These are phyloP conservation scores for Creolimax fragrantissima DNA, from an alignment of 78 protist species.

Conservation along the genomic window DNA sequence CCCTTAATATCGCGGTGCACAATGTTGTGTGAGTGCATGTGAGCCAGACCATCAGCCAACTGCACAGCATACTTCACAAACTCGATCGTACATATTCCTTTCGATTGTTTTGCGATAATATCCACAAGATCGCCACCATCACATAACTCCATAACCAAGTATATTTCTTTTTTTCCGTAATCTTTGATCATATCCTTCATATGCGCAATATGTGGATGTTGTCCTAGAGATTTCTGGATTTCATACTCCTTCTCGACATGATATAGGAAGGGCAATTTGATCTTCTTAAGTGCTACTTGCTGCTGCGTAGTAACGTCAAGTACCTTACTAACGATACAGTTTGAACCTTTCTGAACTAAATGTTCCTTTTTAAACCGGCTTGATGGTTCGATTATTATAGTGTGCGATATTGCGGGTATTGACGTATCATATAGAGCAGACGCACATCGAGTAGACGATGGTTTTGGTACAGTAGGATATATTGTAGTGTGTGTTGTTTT, in stretches of 20 bases:
- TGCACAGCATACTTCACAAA: not conserved
- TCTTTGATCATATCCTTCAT: not conserved
- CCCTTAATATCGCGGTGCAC: constrained; percentile 5
- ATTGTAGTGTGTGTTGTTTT: too few relatives aligned
- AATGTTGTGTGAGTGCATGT: not conserved
- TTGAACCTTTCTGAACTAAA: not conserved
- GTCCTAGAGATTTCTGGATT: not conserved
- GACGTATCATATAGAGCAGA: too few relatives aligned
- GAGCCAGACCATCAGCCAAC: not conserved
- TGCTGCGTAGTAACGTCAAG: not conserved
- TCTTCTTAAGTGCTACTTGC: not conserved
- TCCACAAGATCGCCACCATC: not conserved
- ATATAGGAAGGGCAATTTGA: not conserved
- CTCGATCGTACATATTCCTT: not conserved
- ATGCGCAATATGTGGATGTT: not conserved
- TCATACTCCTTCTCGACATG: not conserved
- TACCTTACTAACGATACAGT: not conserved
- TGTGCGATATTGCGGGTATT: too few relatives aligned
- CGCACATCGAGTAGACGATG: too few relatives aligned
- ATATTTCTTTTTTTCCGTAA: not conserved
- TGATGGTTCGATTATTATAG: not conserved
- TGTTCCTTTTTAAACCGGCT: not conserved
- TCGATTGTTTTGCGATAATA: not conserved
- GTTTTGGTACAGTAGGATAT: too few relatives aligned
- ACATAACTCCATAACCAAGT: not conserved